Evolutionary conservation across 2,329 filamentous ascomycete species (phyloP), one percentile per base, ranked within the genome.

Genomic region (Capronia coronata): DNA sequence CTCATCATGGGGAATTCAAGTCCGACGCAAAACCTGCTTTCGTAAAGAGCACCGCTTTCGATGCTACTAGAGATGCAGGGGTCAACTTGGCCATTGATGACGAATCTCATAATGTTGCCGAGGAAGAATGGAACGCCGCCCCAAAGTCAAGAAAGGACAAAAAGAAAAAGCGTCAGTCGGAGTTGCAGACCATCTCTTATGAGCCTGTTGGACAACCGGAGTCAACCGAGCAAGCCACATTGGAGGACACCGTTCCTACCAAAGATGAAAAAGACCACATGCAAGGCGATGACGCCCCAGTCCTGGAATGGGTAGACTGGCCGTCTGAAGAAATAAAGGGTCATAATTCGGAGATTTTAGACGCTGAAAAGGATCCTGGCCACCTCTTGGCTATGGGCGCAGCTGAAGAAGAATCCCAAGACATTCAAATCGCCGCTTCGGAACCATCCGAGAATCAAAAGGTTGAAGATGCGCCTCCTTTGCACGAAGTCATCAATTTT

Each of bases 91-190:
- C 18, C 14, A 19, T 19, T 18, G 34, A 19, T 11, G 27, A 51
- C 54, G 23, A 57, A 60, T 14, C 34, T 13, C 7, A 4, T 2
- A 14, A 21, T 16, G 34, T 37, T 10, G 34, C 7, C 2, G 34
- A 37, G 34, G 38, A 13, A 30, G 38, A 23, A 9, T 45, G 42
- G 42, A 37, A 23, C 16, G 1, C 23, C 4, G 23, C 29, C n/a
- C 18, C 46, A 27, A 58, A 55, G 42, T 43, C 49, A 2, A 64
- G 61, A 48, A 64, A 62, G 49, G 51, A 51, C n/a, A 57, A 60
- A 32, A 59, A 62, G 44, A 62, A 63, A 8, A 64, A 67, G 55
- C 68, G 66, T 40, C 44, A 19, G 40, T 43, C 29, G 43, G 48
- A 42, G 19, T 21, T 45, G n/a, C 40, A 29, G 18, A 43, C 39